Evolutionary conservation across 1,139 yeast species (phyloP), one percentile per base, ranked within the genome.

Genomic region (Tardiomyces digboiensis): DNA sequence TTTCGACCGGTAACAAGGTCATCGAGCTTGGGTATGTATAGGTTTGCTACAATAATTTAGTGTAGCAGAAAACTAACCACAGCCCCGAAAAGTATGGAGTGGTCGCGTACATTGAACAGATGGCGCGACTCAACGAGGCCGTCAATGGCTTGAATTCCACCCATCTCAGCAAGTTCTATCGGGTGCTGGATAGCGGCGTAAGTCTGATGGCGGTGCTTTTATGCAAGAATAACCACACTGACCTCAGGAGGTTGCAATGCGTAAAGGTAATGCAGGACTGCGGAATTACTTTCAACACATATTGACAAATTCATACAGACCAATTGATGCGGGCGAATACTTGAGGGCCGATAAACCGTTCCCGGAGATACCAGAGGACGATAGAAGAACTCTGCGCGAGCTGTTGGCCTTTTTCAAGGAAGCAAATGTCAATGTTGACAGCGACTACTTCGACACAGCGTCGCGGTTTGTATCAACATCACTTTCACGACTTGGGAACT

Each of bases 401-500:
- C 46, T 56, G 10, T 48, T 54, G 36, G 43, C 42, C 1, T 51
- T 52, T 37, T 54, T 57, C 39, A 46, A 47, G 3, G 23, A 44
- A 5, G 77, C 75, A 52, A 62, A 67, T 26, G 64, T 64, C 39
- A 58, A 57, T 39, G 69, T 60, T 38, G 66, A 64, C 36, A 52
- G 61, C 19, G 49, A 58, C 19, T 68, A 75, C 33, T 73, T 70
- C 44, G 67, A 67, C 41, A 59, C 33, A 5, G 10, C 33, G 33
- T 13, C 33, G 10, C 33, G 33, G 33, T 71, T 7, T 72, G 73
- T 46, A 62, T 70, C 7, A 72, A 71, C 42, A 70, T 66, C 71
- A 38, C 60, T 72, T 52, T 68, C 67, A 2, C 64, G 67, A 29
- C 49, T 74, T 20, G 76, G 70, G 23, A 72, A 72, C 16, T 65